These are phyloP conservation scores for Musa troglodytarum DNA, from an alignment of 176 grass and related monocot species.

Conservation along the genomic window DNA sequence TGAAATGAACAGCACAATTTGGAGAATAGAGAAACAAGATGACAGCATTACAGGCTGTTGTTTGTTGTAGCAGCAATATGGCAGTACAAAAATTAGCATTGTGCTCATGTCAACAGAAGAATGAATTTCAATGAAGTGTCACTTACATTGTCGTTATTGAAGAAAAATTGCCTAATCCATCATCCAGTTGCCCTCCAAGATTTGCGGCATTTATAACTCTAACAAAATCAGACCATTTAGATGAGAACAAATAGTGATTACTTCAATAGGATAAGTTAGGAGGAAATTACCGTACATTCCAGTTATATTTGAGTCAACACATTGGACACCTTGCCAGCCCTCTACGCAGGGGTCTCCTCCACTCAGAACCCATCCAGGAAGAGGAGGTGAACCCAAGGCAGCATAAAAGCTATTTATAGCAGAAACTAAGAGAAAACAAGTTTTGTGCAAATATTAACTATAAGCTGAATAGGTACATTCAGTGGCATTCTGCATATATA, in stretches of 20 bases:
- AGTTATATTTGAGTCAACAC: slow-evolving; percentile 74
- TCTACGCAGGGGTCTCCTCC: slow-evolving; percentile 81
- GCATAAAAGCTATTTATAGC: slow-evolving; percentile 86
- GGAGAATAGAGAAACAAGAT: not conserved
- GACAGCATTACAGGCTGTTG: no score
- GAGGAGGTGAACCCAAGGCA: slow-evolving; percentile 49
- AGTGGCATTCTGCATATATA: not conserved
- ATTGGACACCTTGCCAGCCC: slow-evolving; percentile 75
- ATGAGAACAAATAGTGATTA: slow-evolving; percentile 16
- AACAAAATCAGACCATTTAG: slow-evolving; percentile 20
- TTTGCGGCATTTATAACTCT: slow-evolving; percentile 66
- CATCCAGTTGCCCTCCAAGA: slow-evolving; percentile 72
- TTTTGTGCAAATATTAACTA: not conserved
- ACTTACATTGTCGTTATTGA: slow-evolving; percentile 82
- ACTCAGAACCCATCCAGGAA: slow-evolving; percentile 66
- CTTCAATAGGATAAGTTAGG: slow-evolving; percentile 12
- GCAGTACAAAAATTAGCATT: not conserved
- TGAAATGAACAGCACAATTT: not conserved
- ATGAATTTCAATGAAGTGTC: slow-evolving; percentile 12
- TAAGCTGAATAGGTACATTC: not conserved
- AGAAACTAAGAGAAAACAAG: slow-evolving; percentile 36
- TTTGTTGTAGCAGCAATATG: not conserved
- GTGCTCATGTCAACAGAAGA: not conserved
- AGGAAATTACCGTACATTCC: slow-evolving; percentile 57
- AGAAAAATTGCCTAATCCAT: slow-evolving; percentile 65